Evolutionary conservation across 2,329 filamentous ascomycete genomes (phyloP), one percentile per base, ranked within the genome.

Genomic region (Albophoma yamanashiensis): DNA sequence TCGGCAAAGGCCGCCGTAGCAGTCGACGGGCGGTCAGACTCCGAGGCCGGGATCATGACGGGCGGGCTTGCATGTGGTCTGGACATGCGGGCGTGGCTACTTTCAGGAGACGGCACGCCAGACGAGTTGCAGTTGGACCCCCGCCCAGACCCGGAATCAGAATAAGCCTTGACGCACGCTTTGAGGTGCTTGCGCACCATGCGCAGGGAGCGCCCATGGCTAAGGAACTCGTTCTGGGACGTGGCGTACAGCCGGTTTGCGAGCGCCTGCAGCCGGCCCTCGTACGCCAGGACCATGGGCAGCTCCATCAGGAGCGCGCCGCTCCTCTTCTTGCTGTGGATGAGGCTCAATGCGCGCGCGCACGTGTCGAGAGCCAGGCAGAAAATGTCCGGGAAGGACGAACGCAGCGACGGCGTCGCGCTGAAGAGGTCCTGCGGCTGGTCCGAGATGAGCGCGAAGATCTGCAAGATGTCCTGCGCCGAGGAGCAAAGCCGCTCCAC

Each of bases 361-460:
- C 70, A 73, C 3, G 70, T 68, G 42, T 71, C 70, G 1, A 74
- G 59, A 1, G 71, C 66, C n/a, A 69, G 64, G 34, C 67, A 67
- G 27, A 71, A 66, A 9, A 70, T 63, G 31, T 66, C 64, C 1
- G 70, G 67, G 17, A 72, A 68, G 3, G 64, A 64, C 31, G 67
- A 62, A 12, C 63, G 64, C 15, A 70, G 63, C 2, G 65, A 64
- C 0, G 67, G 61, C 9, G 63, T 62, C 20, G 62, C 34, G 42
- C 58, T 45, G 39, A 66, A 64, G 3, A 64, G 52, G 34, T 70
- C 63, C 20, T 62, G 57, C 11, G 63, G 63, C n/a, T 67, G 67
- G 9, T 67, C 64, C 2, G 62, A 57, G 2, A 66, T 56, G 17
- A 60, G 40, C 3, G 62, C 60, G 55, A 71, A 67, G 25, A 67